Evolutionary conservation across 257 asterid genomes (phyloP).

Genomic region (Solanum bulbocastanum): DNA sequence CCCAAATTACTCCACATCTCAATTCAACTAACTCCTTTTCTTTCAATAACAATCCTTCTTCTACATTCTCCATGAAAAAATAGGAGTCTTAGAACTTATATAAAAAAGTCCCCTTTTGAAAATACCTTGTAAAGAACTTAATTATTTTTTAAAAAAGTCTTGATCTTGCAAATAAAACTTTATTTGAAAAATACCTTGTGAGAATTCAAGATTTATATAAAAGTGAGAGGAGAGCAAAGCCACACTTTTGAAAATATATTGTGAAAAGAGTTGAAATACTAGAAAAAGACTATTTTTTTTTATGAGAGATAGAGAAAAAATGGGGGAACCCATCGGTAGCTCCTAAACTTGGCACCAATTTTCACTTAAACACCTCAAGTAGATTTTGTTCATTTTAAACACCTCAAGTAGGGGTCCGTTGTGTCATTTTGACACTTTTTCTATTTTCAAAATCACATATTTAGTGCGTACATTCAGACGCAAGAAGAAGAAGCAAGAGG

Average conservation of each 20-base stretch:
- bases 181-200: neutral
- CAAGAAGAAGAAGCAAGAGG: too few relatives aligned
- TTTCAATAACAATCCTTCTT: conserved; percentile 40
- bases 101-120: neutral
- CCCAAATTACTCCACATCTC: conserved; percentile 28
- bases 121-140: neutral
- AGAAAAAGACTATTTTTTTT: neutral
- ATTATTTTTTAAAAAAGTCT: neutral
- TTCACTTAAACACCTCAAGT: too few relatives aligned
- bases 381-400: too few relatives aligned
- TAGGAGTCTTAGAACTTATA: neutral
- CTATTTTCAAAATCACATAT: too few relatives aligned
- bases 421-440: too few relatives aligned
- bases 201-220: neutral
- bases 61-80: conserved; percentile 17
- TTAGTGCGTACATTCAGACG: too few relatives aligned
- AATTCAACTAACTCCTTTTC: neutral
- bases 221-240: neutral
- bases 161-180: neutral
- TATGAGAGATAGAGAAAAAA: neutral
- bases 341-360: too few relatives aligned
- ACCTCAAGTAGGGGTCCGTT: too few relatives aligned
- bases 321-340: too few relatives aligned
- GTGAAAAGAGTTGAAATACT: neutral
- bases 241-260: neutral